These are phyloP conservation scores for Verticillium nubilum DNA, from an alignment of 2,329 filamentous ascomycete genomes.

Conservation along the genomic window DNA sequence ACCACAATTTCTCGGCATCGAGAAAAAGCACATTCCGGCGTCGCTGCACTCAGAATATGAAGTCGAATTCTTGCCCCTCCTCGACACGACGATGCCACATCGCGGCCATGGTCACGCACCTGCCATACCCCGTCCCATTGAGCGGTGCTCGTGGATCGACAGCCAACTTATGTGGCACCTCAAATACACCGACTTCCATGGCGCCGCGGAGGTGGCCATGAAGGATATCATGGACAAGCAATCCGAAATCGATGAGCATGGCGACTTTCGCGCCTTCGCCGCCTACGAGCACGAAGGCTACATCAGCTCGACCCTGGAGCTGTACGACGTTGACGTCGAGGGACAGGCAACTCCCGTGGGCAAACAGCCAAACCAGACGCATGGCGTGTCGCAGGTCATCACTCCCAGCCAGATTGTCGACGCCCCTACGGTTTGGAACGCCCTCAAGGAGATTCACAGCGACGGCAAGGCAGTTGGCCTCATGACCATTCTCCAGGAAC, in stretches of 20 bases:
- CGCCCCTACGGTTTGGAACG: conserved; percentile 34
- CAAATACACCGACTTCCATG: conserved; percentile 33
- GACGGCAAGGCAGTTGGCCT: conserved; percentile 42
- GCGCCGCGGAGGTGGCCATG: conserved; percentile 29
- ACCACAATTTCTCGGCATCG: not conserved
- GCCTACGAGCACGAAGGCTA: conserved; percentile 30
- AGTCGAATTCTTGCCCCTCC: conserved; percentile 12
- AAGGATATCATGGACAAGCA: conserved; percentile 26
- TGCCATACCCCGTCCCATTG: not conserved
- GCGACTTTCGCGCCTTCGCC: conserved; percentile 26
- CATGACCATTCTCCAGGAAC: conserved; percentile 55
- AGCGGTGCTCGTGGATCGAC: conserved; percentile 23
- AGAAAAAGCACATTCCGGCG: conserved; percentile 8
- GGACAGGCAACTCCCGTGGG: conserved; percentile 26
- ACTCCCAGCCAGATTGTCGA: conserved; percentile 30
- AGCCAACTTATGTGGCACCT: conserved; percentile 35
- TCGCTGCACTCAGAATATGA: conserved; percentile 14
- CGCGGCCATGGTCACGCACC: not conserved
- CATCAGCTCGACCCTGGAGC: conserved; percentile 47
- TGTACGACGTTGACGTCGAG: conserved; percentile 49
- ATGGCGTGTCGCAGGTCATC: conserved; percentile 17
- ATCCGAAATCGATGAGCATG: conserved; percentile 23
- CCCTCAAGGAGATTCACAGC: conserved; percentile 30
- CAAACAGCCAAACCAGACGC: conserved; percentile 5
- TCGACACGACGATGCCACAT: conserved; percentile 1